Evolutionary conservation across 2,329 filamentous ascomycete species (phyloP).

Genomic region (Diplodia mutila): DNA sequence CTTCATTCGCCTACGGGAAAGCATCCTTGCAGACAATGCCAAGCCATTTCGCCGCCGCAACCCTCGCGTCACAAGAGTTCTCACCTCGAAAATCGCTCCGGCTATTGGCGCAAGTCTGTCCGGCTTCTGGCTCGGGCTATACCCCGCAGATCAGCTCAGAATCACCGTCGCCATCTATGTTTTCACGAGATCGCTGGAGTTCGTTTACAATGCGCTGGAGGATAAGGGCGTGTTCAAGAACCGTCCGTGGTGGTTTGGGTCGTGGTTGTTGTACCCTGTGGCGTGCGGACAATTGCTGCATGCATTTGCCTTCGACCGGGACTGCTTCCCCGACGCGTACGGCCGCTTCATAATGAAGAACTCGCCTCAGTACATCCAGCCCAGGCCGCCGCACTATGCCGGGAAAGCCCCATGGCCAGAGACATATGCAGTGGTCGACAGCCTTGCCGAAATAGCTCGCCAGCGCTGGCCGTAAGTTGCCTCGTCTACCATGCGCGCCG

Average conservation of each 20-base stretch:
- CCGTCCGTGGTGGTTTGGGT: constrained; percentile 67
- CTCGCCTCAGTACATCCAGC: constrained; percentile 78
- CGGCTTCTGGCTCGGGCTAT: constrained; percentile 79
- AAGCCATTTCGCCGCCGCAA: constrained; percentile 82
- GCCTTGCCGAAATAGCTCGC: constrained; percentile 76
- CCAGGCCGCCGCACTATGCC: constrained; percentile 70
- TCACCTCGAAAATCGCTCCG: constrained; percentile 84
- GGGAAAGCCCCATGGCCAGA: constrained; percentile 71
- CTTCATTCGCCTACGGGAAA: constrained; percentile 76
- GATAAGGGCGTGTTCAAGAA: constrained; percentile 67
- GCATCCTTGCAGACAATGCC: constrained; percentile 79
- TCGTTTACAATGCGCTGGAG: constrained; percentile 81
- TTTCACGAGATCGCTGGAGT: constrained; percentile 81
- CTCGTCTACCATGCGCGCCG: background rate
- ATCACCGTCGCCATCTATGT: constrained; percentile 81
- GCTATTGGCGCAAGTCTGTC: constrained; percentile 89
- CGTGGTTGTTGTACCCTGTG: constrained; percentile 56
- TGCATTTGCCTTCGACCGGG: constrained; percentile 56
- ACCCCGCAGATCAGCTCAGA: constrained; percentile 71
- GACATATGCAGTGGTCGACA: constrained; percentile 76
- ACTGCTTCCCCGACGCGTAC: constrained; percentile 60
- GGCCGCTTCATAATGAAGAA: constrained; percentile 69
- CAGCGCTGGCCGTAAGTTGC: constrained; percentile 77
- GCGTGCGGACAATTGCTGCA: constrained; percentile 55
- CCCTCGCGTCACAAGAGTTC: constrained; percentile 70